phyloP scores from a whole-genome alignment of 345 rosid species.

The Aquilaria yunnanensis region DNA sequence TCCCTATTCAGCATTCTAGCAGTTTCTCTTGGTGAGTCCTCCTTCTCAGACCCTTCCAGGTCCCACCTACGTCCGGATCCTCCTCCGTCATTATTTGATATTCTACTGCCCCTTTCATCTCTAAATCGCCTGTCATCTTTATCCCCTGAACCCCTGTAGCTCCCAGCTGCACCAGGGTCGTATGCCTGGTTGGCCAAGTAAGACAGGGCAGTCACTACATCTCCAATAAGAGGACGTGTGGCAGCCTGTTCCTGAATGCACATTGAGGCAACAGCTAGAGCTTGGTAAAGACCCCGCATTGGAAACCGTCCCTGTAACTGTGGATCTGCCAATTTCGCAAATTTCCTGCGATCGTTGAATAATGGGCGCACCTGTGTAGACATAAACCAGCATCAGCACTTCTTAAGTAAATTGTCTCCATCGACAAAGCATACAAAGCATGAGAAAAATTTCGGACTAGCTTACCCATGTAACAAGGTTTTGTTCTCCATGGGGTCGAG shows the following conservation, averaged over 20 bases:
- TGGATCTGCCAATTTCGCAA: constrained; percentile 79
- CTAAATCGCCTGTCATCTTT: constrained; percentile 50
- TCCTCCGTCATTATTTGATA: constrained; percentile 62
- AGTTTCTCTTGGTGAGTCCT: constrained; percentile 81
- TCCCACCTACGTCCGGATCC: constrained; percentile 74
- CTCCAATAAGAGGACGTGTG: constrained; percentile 87
- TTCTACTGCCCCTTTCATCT: constrained; percentile 52
- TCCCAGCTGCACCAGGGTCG: constrained; percentile 43
- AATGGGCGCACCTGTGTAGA: constrained; percentile 72
- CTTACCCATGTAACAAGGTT: constrained; percentile 93
- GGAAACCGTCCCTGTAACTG: constrained; percentile 74
- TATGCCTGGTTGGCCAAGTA: constrained; percentile 83
- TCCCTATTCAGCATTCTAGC: constrained; percentile 61
- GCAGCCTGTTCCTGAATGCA: constrained; percentile 99
- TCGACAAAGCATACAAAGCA: neutral
- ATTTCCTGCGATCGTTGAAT: constrained; percentile 79
- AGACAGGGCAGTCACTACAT: constrained; percentile 91
- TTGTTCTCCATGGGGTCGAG: constrained; percentile 90
- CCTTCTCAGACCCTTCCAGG: constrained; percentile 77
- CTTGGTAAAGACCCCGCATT: constrained; percentile 86
- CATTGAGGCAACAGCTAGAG: constrained; percentile 95
- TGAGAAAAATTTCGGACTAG: neutral
- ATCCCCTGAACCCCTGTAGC: constrained; percentile 30
- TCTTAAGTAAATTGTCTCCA: constrained; percentile 1
- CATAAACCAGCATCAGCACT: neutral